Evolutionary conservation across 208 protist genomes (phyloP).

Genomic region (Crithidia brevicula): DNA sequence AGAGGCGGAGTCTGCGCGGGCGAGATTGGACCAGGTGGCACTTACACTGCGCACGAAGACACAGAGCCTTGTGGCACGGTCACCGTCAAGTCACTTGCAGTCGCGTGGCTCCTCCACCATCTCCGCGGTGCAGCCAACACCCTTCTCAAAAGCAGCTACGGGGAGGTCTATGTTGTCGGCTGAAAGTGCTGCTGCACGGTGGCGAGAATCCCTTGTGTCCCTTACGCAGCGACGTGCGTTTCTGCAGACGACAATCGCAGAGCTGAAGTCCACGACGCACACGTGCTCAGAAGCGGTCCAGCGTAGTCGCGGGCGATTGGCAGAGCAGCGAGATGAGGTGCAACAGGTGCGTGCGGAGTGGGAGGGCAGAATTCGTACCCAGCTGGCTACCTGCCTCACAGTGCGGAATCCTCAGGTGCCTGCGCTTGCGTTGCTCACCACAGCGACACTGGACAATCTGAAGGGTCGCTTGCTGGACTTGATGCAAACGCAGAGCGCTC

Average conservation of each 20-base stretch:
- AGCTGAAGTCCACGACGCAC: constrained; percentile 9
- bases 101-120: no score
- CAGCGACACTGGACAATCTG: constrained; percentile 3
- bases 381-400: constrained; percentile 29
- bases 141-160: no score
- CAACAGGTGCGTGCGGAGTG: constrained; percentile 11
- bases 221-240: constrained; percentile 24
- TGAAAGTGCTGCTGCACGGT: background rate
- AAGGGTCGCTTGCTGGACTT: background rate
- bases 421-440: constrained; percentile 1
- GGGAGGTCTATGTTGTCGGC: no score
- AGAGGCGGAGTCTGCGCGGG: constrained; percentile 8
- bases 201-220: constrained; percentile 10
- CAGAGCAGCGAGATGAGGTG: constrained; percentile 11
- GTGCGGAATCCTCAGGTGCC: constrained; percentile 10
- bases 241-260: constrained; percentile 9
- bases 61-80: background rate
- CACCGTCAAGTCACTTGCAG: background rate
- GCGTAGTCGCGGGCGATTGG: constrained; percentile 3
- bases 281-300: constrained; percentile 11
- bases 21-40: constrained; percentile 2
- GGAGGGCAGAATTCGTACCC: constrained; percentile 15
- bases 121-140: no score
- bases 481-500: background rate
- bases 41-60: constrained; percentile 5